These are phyloP conservation scores for Scleroderma citrinum DNA, from an alignment of 768 basidiomycete genomes.

Conservation along the genomic window DNA sequence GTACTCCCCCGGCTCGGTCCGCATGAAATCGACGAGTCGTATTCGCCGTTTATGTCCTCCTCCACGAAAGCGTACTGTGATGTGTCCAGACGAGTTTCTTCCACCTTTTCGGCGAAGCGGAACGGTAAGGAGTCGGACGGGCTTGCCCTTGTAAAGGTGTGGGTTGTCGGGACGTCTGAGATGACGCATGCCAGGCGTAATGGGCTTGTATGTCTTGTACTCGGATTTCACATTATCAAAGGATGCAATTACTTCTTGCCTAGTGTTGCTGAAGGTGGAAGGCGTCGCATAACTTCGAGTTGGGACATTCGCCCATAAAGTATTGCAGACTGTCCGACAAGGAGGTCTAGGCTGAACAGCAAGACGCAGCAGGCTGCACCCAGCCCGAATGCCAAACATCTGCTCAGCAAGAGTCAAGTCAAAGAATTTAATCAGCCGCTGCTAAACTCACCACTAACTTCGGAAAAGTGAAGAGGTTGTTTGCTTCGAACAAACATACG, in stretches of 20 bases:
- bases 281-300: constrained; percentile 28
- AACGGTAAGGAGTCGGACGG: constrained; percentile 75
- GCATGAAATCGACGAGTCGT: constrained; percentile 79
- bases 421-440: too few species aligned
- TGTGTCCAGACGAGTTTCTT: constrained; percentile 72
- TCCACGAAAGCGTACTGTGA: constrained; percentile 84
- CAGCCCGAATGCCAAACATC: constrained; percentile 17
- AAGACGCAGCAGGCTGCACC: constrained; percentile 11
- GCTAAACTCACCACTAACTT: too few species aligned
- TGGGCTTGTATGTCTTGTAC: constrained; percentile 88
- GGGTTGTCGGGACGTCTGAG: constrained; percentile 74
- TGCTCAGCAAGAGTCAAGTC: too few species aligned
- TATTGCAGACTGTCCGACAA: background rate
- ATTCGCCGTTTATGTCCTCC: constrained; percentile 89
- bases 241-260: constrained; percentile 26
- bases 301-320: constrained; percentile 11
- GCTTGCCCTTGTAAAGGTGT: constrained; percentile 83
- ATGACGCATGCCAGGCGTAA: constrained; percentile 83
- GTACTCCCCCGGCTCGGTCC: constrained; percentile 72
- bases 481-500: constrained; percentile 31
- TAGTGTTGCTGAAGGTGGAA: constrained; percentile 9
- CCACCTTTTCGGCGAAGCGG: constrained; percentile 84
- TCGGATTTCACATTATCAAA: constrained; percentile 41
- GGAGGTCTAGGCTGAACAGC: constrained; percentile 6
- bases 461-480: constrained; percentile 11